A percentile compares a stretch with the other conserved stretches of the same genome.
Conservation (phyloP, 1,284 basidiomycete species). For the Trichosporon inkin region DNA sequence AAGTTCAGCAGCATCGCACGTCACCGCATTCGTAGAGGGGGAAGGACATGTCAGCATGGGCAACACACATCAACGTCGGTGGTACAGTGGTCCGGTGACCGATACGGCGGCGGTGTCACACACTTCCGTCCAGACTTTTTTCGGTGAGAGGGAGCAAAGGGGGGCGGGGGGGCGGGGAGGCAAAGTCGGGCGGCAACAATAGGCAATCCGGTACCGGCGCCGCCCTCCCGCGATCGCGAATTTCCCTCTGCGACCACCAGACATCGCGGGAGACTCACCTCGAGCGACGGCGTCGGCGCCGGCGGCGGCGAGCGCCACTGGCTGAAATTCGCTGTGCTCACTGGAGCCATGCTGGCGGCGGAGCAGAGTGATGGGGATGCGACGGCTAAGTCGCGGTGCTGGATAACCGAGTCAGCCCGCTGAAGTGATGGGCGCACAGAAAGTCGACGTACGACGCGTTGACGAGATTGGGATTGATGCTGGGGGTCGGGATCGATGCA, state of each 20-base stretch:
- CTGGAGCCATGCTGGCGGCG: slow-evolving; percentile 15
- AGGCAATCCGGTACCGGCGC: slow-evolving; percentile 2
- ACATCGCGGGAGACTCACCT: slow-evolving; percentile 9
- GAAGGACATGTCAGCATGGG: background rate
- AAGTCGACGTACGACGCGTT: background rate
- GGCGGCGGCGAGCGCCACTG: slow-evolving; percentile 16
- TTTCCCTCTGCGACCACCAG: background rate
- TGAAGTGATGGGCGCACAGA: background rate
- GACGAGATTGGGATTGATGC: background rate
- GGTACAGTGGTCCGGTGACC: background rate
- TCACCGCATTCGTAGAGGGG: background rate
- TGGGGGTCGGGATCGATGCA: slow-evolving; percentile 5
- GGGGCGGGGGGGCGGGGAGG: background rate
- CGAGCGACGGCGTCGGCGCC: slow-evolving; percentile 10
- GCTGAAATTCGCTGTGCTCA: slow-evolving; percentile 11
- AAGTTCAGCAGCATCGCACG: background rate
- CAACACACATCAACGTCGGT: too few relatives aligned
- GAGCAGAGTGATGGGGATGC: background rate
- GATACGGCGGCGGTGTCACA: background rate
- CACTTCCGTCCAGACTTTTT: slow-evolving; percentile 11
- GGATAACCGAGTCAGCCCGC: slow-evolving; percentile 5
- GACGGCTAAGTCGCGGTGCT: background rate
- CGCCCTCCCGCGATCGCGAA: background rate
- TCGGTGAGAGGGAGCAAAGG: background rate
- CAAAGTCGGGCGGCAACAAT: background rate